A percentile compares a stretch with the other conserved stretches of the same genome.
These are phyloP conservation scores for Globisporangium ultimum DNA, from an alignment of 352 stramenopile species.

Conservation along the genomic window DNA sequence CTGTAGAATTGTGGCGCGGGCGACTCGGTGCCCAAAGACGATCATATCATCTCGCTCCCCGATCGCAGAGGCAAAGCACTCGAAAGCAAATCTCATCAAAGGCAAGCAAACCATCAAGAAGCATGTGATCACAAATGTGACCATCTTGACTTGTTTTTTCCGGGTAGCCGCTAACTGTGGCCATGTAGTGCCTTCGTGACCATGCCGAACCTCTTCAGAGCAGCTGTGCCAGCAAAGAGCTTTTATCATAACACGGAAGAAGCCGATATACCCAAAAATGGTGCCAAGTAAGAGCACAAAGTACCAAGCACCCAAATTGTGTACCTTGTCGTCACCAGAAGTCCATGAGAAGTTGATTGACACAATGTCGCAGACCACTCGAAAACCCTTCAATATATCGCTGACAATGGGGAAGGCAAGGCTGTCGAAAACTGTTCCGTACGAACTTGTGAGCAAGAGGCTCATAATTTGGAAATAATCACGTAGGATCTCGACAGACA, in stretches of 20 bases:
- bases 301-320: constrained; percentile 19
- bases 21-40: too few species aligned
- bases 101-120: constrained; percentile 44
- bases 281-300: constrained; percentile 21
- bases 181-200: constrained; percentile 37
- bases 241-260: constrained; percentile 35
- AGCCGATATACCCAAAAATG: constrained; percentile 23
- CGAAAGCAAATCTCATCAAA: constrained; percentile 32
- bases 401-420: constrained; percentile 14
- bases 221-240: constrained; percentile 28
- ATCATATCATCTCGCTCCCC: too few species aligned
- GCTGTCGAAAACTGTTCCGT: constrained; percentile 21
- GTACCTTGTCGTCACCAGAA: constrained; percentile 8
- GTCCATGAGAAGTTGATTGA: constrained; percentile 21
- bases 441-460: constrained; percentile 39
- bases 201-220: constrained; percentile 40
- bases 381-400: constrained; percentile 16
- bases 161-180: constrained; percentile 27
- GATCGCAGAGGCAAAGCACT: constrained; percentile 18
- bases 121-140: constrained; percentile 35
- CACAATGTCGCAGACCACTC: constrained; percentile 25
- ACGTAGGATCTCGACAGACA: constrained; percentile 37
- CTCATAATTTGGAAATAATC: constrained; percentile 40
- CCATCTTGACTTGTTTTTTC: constrained; percentile 26
- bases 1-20: too few species aligned